Evolutionary conservation across 495 filamentous ascomycete species (phyloP).

Genomic region (Parmelia sp.): DNA sequence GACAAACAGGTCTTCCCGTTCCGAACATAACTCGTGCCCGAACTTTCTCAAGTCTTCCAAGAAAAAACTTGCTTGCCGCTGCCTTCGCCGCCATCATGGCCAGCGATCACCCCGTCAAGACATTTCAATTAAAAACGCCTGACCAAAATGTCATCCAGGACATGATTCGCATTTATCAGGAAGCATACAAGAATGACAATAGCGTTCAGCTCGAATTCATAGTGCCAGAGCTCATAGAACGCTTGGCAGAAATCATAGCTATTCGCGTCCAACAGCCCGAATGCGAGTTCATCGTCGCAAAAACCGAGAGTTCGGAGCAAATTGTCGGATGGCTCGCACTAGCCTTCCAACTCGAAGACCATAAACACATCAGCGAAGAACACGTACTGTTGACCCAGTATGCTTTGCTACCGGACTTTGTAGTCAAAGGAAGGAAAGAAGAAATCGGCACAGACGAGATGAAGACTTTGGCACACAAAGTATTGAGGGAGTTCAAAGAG

Average conservation of each 20-base stretch:
- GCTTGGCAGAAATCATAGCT: neutral
- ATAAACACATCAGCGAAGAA: neutral
- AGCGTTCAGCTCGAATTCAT: neutral
- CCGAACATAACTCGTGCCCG: neutral
- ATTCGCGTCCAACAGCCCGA: neutral
- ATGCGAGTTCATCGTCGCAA: neutral
- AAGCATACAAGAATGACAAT: neutral
- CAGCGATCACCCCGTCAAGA: neutral
- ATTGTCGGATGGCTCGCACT: neutral
- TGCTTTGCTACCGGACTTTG: neutral
- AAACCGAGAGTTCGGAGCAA: neutral
- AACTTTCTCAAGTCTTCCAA: neutral
- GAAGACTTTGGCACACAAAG: neutral
- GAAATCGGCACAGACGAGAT: neutral
- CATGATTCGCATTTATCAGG: neutral
- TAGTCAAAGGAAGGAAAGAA: neutral
- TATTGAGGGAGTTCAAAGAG: neutral
- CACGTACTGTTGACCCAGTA: neutral
- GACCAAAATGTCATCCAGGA: neutral
- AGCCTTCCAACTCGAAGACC: neutral
- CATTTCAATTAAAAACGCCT: neutral
- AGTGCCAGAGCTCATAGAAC: neutral
- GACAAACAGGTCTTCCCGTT: neutral
- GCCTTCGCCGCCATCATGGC: neutral
- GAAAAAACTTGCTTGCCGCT: neutral